Conservation (phyloP, 2,329 filamentous ascomycete species). For the Fusarium verticillioides region DNA sequence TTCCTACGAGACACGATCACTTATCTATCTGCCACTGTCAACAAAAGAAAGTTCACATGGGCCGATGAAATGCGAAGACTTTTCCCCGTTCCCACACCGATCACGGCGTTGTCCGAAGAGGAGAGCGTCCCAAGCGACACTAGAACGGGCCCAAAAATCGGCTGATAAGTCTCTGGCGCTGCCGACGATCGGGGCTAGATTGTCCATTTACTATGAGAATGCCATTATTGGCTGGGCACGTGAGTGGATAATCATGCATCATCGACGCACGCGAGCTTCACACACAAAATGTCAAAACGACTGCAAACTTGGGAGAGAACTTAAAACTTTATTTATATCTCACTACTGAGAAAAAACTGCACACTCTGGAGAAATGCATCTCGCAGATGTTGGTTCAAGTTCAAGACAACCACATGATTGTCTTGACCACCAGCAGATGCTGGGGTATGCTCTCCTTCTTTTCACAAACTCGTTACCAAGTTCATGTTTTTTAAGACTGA, state of each 20-base stretch:
- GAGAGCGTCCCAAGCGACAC: conserved; percentile 1
- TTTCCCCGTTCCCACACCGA: conserved; percentile 40
- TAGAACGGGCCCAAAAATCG: conserved; percentile 21
- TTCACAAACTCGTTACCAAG: conserved; percentile 7
- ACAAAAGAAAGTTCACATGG: conserved; percentile 21
- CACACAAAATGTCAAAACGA: conserved; percentile 7
- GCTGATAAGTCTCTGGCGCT: conserved; percentile 11
- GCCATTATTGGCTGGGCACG: conserved; percentile 17
- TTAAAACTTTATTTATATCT: conserved; percentile 37
- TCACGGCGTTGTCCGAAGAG: conserved; percentile 39
- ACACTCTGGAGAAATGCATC: not conserved
- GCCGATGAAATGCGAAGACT: conserved; percentile 34
- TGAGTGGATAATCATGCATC: conserved; percentile 7
- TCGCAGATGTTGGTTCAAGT: conserved; percentile 10
- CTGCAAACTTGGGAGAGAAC: conserved; percentile 12
- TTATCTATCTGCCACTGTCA: conserved; percentile 31
- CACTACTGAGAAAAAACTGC: conserved; percentile 21
- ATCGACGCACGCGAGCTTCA: not conserved
- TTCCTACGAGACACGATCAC: conserved; percentile 6
- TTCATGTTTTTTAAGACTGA: conserved; percentile 16
- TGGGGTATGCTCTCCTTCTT: conserved; percentile 18
- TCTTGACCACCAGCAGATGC: not conserved
- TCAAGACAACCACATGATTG: not conserved
- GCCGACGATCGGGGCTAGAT: conserved; percentile 39
- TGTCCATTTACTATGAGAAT: conserved; percentile 1